These are phyloP conservation scores for Breviolum minutum DNA, from an alignment of 73 alveolate genomes.

Conservation along the genomic window DNA sequence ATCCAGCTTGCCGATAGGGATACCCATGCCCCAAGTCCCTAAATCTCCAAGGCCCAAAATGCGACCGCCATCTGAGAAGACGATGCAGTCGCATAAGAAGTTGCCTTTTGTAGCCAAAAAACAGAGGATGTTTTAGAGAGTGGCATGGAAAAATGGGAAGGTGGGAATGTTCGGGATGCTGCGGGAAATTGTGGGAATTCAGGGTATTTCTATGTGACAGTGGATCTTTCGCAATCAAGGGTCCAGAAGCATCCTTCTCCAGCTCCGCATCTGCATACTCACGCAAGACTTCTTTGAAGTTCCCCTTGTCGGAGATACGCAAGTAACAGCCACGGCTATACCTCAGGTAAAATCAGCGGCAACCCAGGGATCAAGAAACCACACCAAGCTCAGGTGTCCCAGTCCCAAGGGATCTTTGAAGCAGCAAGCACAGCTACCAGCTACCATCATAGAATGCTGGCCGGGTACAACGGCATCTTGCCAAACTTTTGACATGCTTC, in stretches of 20 bases:
- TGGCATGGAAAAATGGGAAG: neutral
- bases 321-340: conserved; percentile 93
- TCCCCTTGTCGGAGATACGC: conserved; percentile 62
- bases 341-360: neutral
- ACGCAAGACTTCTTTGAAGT: conserved; percentile 69
- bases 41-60: conserved; percentile 86
- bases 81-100: conserved; percentile 67
- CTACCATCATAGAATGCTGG: neutral
- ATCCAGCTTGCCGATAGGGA: conserved; percentile 94
- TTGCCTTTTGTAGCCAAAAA: neutral
- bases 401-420: neutral
- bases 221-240: neutral
- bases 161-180: neutral
- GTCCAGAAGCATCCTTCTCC: conserved; percentile 64
- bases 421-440: neutral
- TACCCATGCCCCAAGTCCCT: conserved; percentile 95
- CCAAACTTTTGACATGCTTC: conserved; percentile 94
- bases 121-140: neutral
- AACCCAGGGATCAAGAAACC: neutral
- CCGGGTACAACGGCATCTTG: conserved; percentile 71
- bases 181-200: neutral
- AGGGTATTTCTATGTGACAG: neutral
- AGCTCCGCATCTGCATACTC: conserved; percentile 93
- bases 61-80: conserved; percentile 93
- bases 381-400: neutral